These are phyloP conservation scores for Boletus rex-veris DNA, from an alignment of 768 basidiomycete species.

Conservation along the genomic window DNA sequence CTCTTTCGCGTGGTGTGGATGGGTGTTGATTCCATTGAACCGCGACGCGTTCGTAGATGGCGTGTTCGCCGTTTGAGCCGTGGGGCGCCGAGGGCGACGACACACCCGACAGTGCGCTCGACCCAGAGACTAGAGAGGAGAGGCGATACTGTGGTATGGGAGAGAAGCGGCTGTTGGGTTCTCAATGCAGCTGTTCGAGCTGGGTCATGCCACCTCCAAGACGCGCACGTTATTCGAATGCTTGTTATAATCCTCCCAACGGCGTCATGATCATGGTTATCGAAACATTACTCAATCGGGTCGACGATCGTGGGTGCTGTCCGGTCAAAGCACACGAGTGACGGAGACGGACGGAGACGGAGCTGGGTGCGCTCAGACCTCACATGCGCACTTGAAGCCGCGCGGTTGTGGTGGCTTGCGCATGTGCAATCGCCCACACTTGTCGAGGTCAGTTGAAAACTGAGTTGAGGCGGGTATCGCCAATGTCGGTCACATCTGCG, in stretches of 20 bases:
- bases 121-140: conserved; percentile 54
- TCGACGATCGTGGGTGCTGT: no score
- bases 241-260: no score
- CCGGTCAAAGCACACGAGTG: no score
- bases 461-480: neutral
- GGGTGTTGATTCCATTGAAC: neutral
- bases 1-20: neutral
- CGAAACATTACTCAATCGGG: no score
- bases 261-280: no score
- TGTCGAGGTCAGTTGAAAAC: conserved; percentile 48
- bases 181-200: conserved; percentile 93
- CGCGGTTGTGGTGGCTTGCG: no score
- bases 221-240: no score
- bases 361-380: no score
- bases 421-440: no score
- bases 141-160: conserved; percentile 76
- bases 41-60: conserved; percentile 58
- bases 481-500: no score
- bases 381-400: no score
- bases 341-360: neutral
- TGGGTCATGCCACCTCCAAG: conserved; percentile 28
- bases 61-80: conserved; percentile 74
- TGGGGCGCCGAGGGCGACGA: conserved; percentile 78
- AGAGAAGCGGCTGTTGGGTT: conserved; percentile 71
- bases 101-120: conserved; percentile 43